Evolutionary conservation across 2,329 filamentous ascomycete genomes (phyloP).

Genomic region (Diplodia intermedia): DNA sequence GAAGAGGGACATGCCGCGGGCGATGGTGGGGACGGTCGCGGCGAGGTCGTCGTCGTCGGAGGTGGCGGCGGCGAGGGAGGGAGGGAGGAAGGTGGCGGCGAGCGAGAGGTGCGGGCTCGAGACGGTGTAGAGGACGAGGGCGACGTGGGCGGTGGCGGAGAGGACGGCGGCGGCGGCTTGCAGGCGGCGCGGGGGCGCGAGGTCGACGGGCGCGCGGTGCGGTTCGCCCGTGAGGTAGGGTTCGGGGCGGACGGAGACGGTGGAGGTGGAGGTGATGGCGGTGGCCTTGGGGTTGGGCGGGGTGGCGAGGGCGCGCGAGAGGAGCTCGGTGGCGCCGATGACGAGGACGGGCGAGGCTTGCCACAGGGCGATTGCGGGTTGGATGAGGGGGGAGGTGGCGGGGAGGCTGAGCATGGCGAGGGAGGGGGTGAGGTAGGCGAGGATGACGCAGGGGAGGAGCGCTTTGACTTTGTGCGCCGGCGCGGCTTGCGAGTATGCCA

Average conservation of each 20-base stretch:
- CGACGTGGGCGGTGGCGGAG: not conserved
- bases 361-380: slow-evolving; percentile 38
- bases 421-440: slow-evolving; percentile 40
- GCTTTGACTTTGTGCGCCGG: slow-evolving; percentile 35
- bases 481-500: slow-evolving; percentile 30
- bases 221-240: not conserved
- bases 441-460: slow-evolving; percentile 37
- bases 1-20: not conserved
- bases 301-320: not conserved
- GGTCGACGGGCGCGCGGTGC: not conserved
- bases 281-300: not conserved
- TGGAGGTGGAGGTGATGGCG: not conserved
- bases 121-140: not conserved
- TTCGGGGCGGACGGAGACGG: not conserved
- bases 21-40: not conserved
- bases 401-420: slow-evolving; percentile 37
- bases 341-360: slow-evolving; percentile 7
- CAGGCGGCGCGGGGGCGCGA: not conserved
- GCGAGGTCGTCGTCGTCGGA: not conserved
- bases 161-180: not conserved
- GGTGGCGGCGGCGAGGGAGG: not conserved
- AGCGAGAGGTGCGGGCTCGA: not conserved
- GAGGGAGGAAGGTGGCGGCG: not conserved
- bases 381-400: slow-evolving; percentile 32
- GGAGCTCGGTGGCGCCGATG: not conserved